These are phyloP conservation scores for Neofusicoccum parvum DNA, from an alignment of 2,329 filamentous ascomycete genomes.

Conservation along the genomic window DNA sequence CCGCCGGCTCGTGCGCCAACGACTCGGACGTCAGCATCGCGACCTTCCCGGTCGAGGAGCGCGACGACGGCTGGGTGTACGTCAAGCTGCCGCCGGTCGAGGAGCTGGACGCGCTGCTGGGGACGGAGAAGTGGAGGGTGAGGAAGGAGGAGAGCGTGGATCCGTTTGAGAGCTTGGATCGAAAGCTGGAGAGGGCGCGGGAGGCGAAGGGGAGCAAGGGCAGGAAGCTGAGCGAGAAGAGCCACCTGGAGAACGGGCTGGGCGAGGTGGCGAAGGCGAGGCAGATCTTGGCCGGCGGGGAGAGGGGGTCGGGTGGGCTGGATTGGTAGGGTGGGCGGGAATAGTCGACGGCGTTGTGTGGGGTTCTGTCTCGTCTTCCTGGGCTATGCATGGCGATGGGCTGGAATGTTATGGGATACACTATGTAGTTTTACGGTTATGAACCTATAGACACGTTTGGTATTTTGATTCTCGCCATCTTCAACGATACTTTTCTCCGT, in stretches of 20 bases:
- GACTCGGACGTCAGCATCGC: constrained; percentile 78
- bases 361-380: background rate
- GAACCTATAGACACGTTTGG: no score
- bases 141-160: constrained; percentile 66
- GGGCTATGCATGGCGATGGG: background rate
- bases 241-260: constrained; percentile 47
- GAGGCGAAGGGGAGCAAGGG: constrained; percentile 57
- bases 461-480: no score
- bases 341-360: background rate
- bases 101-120: constrained; percentile 77
- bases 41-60: constrained; percentile 75
- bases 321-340: constrained; percentile 43
- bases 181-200: constrained; percentile 51
- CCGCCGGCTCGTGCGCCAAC: constrained; percentile 72
- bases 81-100: constrained; percentile 77
- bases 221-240: constrained; percentile 35
- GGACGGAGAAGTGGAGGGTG: constrained; percentile 78
- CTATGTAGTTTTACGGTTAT: background rate
- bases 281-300: constrained; percentile 50
- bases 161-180: constrained; percentile 60
- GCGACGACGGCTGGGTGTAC: constrained; percentile 77
- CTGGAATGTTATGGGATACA: background rate
- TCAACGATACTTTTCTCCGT: no score
- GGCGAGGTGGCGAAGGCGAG: constrained; percentile 47
- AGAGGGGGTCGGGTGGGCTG: constrained; percentile 45